Evolutionary conservation across 2,329 filamentous ascomycete genomes (phyloP).

Genomic region (Cytospora schulzeri): DNA sequence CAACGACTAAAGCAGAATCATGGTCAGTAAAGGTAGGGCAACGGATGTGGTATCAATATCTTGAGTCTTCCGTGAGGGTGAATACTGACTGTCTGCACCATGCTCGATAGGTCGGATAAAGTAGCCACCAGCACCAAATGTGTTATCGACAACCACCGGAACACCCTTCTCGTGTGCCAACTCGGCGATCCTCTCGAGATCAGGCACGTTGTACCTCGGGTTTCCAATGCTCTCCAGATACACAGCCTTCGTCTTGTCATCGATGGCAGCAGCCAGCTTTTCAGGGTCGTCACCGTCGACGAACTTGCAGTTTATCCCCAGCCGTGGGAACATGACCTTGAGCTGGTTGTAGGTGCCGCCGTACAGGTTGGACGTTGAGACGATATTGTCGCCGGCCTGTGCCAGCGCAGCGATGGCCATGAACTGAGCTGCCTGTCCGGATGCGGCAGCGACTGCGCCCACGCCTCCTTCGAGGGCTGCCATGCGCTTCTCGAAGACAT

Average conservation of each 20-base stretch:
- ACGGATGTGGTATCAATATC: not conserved
- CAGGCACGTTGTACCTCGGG: constrained; percentile 88
- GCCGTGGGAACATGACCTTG: constrained; percentile 84
- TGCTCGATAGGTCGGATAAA: constrained; percentile 85
- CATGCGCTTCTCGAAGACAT: constrained; percentile 94
- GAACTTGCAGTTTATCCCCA: constrained; percentile 88
- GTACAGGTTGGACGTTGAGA: constrained; percentile 88
- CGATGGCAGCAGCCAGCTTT: constrained; percentile 80
- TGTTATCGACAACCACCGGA: constrained; percentile 82
- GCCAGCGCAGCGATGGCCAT: constrained; percentile 86
- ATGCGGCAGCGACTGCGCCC: constrained; percentile 80
- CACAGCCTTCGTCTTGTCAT: constrained; percentile 90
- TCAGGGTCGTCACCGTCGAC: constrained; percentile 77
- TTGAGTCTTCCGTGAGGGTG: not conserved
- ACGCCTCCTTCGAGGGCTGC: constrained; percentile 94
- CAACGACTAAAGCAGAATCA: constrained; percentile 57
- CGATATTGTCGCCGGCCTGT: constrained; percentile 87
- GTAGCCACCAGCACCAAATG: constrained; percentile 91
- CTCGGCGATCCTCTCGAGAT: constrained; percentile 84
- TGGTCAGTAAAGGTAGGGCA: not conserved
- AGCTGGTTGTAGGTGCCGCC: constrained; percentile 97
- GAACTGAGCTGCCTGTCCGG: constrained; percentile 90
- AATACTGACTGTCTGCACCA: constrained; percentile 69
- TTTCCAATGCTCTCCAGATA: constrained; percentile 94
- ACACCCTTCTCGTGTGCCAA: constrained; percentile 71